Base-by-base conservation (phyloP, 75 land plant genomes). In the Larix kaempferi region DNA sequence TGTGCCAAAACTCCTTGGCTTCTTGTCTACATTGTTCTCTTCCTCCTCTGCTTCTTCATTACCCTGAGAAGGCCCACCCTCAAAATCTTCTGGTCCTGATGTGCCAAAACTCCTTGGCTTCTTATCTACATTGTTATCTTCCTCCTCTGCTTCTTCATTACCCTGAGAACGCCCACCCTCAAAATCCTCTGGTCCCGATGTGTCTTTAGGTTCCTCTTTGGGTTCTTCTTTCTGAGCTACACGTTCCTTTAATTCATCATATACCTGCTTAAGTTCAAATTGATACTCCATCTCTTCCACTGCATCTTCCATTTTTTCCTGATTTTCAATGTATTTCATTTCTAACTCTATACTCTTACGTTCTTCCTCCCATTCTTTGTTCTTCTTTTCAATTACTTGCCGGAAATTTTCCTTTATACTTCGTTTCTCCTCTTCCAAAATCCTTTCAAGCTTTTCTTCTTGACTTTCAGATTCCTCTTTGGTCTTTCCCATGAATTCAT, bases 401-500 rank as follows among this genome's bases (percentile, higher is more conserved):
- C 77, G 84, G 56, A 78, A 56, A 73, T 82, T 84, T 72, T 90
- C 86, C 66, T 74, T 55, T 89, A 84, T 84, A 21, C 79, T 83
- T 72, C 63, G 78, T 19, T 84, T 25, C 78, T 73, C 82, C 6
- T 90, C 82, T n/a, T 82, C 26, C 15, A 78, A 2, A 55, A 83
- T 79, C 33, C 80, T 81, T 5, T 78, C 29, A 14, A 60, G 62
- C 39, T 78, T 29, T 74, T 72, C 59, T 85, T 82, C 62, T 82
- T 59, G 12, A 8, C 22, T 56, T 4, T 25, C 17, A 1, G 67
- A 19, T 78, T 52, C 7, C 25, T 75, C 54, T 67, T 62, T 23
- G 8, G 35, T 35, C 71, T 86, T 79, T 52, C 89, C 94, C 75
- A 80, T 81, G 73, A 88, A 90, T 44, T 95, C 96, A 80, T 95